phyloP scores from a whole-genome alignment of 352 stramenopile genomes.

The Pythium graminicola region DNA sequence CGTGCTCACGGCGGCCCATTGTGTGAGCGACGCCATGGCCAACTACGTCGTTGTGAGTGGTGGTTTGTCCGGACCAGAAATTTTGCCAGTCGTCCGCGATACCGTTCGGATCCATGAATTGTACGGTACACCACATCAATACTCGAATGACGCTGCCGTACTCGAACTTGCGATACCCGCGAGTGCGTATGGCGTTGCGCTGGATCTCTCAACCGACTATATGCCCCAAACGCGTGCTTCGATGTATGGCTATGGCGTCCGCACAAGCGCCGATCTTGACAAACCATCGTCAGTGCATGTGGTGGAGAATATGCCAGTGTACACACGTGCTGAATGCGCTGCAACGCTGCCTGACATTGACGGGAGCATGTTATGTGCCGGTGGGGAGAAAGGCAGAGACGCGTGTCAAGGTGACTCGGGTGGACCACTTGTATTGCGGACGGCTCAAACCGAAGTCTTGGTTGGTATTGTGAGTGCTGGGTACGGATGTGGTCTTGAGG shows the following conservation, averaged over 20 bases:
- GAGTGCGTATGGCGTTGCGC: slow-evolving; percentile 16
- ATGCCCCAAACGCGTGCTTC: slow-evolving; percentile 9
- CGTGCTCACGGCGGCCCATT: slow-evolving; percentile 40
- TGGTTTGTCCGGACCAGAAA: slow-evolving; percentile 12
- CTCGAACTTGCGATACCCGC: slow-evolving; percentile 23
- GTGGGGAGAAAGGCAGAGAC: slow-evolving; percentile 22
- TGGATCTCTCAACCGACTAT: slow-evolving; percentile 27
- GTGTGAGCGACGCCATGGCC: slow-evolving; percentile 23
- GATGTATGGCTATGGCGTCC: slow-evolving; percentile 29
- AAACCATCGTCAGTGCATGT: slow-evolving; percentile 15
- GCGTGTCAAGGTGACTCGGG: slow-evolving; percentile 35
- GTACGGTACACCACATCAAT: slow-evolving; percentile 19
- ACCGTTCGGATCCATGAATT: slow-evolving; percentile 21
- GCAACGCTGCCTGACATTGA: slow-evolving; percentile 25
- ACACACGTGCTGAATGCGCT: slow-evolving; percentile 20
- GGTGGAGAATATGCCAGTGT: slow-evolving; percentile 18
- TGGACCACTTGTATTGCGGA: slow-evolving; percentile 25
- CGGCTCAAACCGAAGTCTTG: slow-evolving; percentile 9
- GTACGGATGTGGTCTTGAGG: slow-evolving; percentile 28
- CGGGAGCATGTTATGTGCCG: slow-evolving; percentile 33
- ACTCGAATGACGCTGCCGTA: slow-evolving; percentile 33
- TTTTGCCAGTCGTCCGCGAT: slow-evolving; percentile 19
- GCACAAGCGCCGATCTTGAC: slow-evolving; percentile 6
- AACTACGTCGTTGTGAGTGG: slow-evolving; percentile 25
- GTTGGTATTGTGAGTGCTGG: slow-evolving; percentile 33